Evolutionary conservation across 768 basidiomycete species (phyloP).

Genomic region (Peribolospora kevripleyi): DNA sequence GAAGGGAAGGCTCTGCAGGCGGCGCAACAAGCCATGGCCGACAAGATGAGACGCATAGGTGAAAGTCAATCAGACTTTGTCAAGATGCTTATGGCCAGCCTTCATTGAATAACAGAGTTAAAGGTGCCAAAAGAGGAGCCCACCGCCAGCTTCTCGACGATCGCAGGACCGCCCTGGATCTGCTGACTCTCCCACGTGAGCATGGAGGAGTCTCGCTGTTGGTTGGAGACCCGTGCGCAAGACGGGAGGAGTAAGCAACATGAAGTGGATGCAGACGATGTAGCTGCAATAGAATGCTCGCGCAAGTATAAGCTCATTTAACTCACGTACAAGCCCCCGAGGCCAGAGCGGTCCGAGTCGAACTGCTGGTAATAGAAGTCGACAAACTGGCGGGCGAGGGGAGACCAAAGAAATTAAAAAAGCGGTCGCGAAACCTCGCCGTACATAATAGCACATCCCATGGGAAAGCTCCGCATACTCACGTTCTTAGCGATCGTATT

Average conservation of each 20-base stretch:
- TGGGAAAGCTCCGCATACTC: background rate
- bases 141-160: slow-evolving; percentile 54
- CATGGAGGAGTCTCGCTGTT: slow-evolving; percentile 57
- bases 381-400: slow-evolving; percentile 26
- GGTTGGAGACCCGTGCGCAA: background rate
- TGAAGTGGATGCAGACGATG: slow-evolving; percentile 1
- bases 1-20: slow-evolving; percentile 48
- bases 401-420: background rate
- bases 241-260: background rate
- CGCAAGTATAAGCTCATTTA: background rate
- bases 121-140: slow-evolving; percentile 7
- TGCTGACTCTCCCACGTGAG: slow-evolving; percentile 49
- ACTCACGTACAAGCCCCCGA: slow-evolving; percentile 57
- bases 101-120: background rate
- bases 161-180: slow-evolving; percentile 30
- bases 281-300: slow-evolving; percentile 9
- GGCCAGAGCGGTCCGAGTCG: slow-evolving; percentile 32
- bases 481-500: slow-evolving; percentile 43
- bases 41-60: background rate
- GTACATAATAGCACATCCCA: background rate
- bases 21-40: background rate
- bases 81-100: background rate
- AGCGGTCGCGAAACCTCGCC: background rate
- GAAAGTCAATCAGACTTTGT: background rate
- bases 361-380: slow-evolving; percentile 59